phyloP scores from a whole-genome alignment of 2,329 filamentous ascomycete species.

The Colletotrichum limetticola region DNA sequence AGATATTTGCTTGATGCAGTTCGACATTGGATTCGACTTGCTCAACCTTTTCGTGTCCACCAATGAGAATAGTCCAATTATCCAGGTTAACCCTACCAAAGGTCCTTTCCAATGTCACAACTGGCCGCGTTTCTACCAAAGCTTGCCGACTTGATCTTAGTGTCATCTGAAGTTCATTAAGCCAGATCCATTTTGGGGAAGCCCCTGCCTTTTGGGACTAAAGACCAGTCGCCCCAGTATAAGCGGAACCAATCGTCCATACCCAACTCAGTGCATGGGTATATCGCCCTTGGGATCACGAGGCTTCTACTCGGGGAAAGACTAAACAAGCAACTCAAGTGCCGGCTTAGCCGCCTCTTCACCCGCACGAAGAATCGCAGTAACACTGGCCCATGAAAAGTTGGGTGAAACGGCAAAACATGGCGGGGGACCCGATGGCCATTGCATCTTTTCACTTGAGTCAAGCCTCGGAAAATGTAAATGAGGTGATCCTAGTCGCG shows the following conservation, averaged over 20 bases:
- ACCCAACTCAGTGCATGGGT: not conserved
- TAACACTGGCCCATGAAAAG: not conserved
- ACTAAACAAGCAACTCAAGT: not conserved
- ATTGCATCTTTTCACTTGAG: not conserved
- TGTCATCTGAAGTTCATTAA: constrained; percentile 8
- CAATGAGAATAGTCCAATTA: not conserved
- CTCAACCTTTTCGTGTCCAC: not conserved
- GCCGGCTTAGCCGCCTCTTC: not conserved
- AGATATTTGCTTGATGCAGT: not conserved
- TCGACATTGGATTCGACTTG: not conserved
- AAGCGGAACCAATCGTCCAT: not conserved
- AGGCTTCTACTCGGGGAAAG: not conserved
- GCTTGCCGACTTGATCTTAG: constrained; percentile 3
- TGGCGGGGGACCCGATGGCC: not conserved
- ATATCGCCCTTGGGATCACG: not conserved
- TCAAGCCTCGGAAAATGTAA: not conserved
- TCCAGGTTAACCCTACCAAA: not conserved
- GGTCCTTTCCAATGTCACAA: not conserved
- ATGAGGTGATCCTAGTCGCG: not conserved
- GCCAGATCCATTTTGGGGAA: not conserved
- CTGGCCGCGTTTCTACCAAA: not conserved
- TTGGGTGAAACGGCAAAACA: not conserved
- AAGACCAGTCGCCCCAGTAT: not conserved
- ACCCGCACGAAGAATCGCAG: not conserved
- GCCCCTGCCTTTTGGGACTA: not conserved